Evolutionary conservation across 2,329 filamentous ascomycete species (phyloP).

Genomic region (Tolypocladium ovalisporum): DNA sequence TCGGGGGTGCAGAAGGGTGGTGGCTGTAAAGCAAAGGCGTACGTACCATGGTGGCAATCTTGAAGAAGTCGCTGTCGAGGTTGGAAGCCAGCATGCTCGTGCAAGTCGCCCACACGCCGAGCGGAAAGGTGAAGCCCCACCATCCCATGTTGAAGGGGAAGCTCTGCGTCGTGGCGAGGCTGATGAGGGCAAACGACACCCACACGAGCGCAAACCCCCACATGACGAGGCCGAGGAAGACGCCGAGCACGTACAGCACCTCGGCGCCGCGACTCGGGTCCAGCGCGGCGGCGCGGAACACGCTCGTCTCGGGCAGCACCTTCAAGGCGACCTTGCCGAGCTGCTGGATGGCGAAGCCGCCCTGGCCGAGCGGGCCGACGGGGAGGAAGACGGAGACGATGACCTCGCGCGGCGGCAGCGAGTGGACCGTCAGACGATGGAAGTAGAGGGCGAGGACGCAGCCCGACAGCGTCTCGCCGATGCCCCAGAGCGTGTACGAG

Average conservation of each 20-base stretch:
- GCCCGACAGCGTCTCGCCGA: slow-evolving; percentile 47
- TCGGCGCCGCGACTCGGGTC: slow-evolving; percentile 18
- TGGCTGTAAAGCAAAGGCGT: background rate
- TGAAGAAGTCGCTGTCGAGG: slow-evolving; percentile 32
- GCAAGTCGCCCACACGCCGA: slow-evolving; percentile 32
- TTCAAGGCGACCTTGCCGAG: slow-evolving; percentile 35
- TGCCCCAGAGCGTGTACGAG: slow-evolving; percentile 60
- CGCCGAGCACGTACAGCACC: slow-evolving; percentile 47
- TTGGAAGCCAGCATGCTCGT: slow-evolving; percentile 27
- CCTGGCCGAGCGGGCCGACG: slow-evolving; percentile 55
- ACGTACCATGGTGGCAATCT: slow-evolving; percentile 25
- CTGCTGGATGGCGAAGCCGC: slow-evolving; percentile 47
- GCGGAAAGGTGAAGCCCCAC: slow-evolving; percentile 36
- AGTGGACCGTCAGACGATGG: slow-evolving; percentile 54
- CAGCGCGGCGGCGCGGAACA: slow-evolving; percentile 32
- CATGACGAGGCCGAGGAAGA: slow-evolving; percentile 31
- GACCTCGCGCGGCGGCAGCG: slow-evolving; percentile 53
- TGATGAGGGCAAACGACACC: slow-evolving; percentile 31
- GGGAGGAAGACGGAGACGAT: slow-evolving; percentile 60
- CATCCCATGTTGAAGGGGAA: slow-evolving; percentile 36
- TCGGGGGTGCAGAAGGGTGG: background rate
- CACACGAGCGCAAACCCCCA: slow-evolving; percentile 34
- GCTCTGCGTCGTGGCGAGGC: slow-evolving; percentile 24
- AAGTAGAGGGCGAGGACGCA: slow-evolving; percentile 58
- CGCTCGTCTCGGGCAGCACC: slow-evolving; percentile 25